phyloP scores from a whole-genome alignment of 1,139 yeast genomes.

The Yamadazyma atlantica region DNA sequence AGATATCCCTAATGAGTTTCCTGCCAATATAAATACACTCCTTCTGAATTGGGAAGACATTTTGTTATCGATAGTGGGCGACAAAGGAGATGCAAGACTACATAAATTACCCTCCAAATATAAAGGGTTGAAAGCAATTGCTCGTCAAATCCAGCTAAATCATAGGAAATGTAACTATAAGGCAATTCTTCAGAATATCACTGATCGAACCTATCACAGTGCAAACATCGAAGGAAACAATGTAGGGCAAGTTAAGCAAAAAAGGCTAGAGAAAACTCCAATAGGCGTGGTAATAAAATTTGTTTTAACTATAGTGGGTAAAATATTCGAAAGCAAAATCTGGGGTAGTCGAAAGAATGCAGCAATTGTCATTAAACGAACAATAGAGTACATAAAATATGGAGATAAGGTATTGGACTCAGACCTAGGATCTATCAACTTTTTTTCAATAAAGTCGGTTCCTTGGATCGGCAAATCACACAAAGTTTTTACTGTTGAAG shows the following conservation, averaged over 20 bases:
- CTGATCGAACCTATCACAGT: too few relatives aligned
- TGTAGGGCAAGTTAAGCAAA: too few relatives aligned
- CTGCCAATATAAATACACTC: background rate
- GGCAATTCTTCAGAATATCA: slow-evolving; percentile 1
- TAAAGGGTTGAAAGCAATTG: slow-evolving; percentile 16
- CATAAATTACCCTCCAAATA: slow-evolving; percentile 23
- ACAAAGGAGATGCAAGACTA: slow-evolving; percentile 1
- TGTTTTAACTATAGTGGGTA: slow-evolving; percentile 40
- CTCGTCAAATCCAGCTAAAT: slow-evolving; percentile 12
- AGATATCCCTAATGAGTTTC: slow-evolving; percentile 4
- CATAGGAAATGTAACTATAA: slow-evolving; percentile 11
- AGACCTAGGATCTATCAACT: slow-evolving; percentile 22
- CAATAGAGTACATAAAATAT: slow-evolving; percentile 41
- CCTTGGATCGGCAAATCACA: slow-evolving; percentile 44
- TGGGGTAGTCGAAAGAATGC: slow-evolving; percentile 60
- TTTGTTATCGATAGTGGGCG: slow-evolving; percentile 12
- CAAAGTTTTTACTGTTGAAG: slow-evolving; percentile 34
- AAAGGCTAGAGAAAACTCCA: slow-evolving; percentile 22
- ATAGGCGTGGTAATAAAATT: slow-evolving; percentile 36
- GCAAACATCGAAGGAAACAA: too few relatives aligned
- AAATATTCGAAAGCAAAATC: slow-evolving; percentile 49
- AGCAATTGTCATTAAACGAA: slow-evolving; percentile 30
- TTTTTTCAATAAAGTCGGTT: slow-evolving; percentile 39
- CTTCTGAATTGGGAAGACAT: slow-evolving; percentile 1
- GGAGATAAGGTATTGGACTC: slow-evolving; percentile 31